A percentile compares a stretch with the other conserved stretches of the same genome.
These are phyloP conservation scores for Ophiosphaerella korrae DNA, from an alignment of 2,329 filamentous ascomycete species.

Conservation along the genomic window DNA sequence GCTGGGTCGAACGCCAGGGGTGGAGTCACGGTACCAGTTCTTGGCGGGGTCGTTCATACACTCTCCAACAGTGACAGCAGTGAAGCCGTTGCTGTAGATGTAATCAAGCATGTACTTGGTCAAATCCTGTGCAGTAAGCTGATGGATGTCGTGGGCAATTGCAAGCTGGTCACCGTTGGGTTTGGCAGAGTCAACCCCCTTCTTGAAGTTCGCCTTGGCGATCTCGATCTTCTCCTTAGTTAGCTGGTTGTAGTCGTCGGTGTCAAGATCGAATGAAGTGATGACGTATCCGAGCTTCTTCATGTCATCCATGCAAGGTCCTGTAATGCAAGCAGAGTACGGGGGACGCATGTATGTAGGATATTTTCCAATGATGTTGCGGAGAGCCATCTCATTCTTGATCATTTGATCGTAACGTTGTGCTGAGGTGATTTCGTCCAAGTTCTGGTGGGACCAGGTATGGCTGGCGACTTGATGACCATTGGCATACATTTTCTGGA, in stretches of 20 bases:
- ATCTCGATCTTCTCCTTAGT: conserved; percentile 35
- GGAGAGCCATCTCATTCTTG: conserved; percentile 61
- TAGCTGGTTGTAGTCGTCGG: conserved; percentile 50
- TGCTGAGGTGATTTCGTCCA: conserved; percentile 49
- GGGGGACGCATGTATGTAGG: conserved; percentile 61
- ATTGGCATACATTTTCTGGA: conserved; percentile 59
- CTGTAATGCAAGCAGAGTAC: conserved; percentile 52
- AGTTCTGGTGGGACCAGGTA: conserved; percentile 60
- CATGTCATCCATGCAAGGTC: conserved; percentile 48
- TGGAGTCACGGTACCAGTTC: conserved; percentile 56
- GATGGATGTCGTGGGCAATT: conserved; percentile 59
- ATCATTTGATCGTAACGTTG: conserved; percentile 56
- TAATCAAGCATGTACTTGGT: conserved; percentile 52
- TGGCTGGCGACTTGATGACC: conserved; percentile 68
- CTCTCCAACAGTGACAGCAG: conserved; percentile 55
- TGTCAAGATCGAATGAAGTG: conserved; percentile 65
- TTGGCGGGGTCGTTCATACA: conserved; percentile 51
- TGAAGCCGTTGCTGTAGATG: conserved; percentile 46
- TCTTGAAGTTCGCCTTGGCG: conserved; percentile 48
- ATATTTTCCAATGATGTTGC: conserved; percentile 60
- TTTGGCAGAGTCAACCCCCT: conserved; percentile 44
- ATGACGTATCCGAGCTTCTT: conserved; percentile 61
- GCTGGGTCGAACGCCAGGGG: conserved; percentile 37
- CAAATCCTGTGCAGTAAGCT: conserved; percentile 52
- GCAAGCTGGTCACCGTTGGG: conserved; percentile 51